Base-by-base conservation (phyloP, 192 early-diverging fungal species). In the Piromyces finnis region DNA sequence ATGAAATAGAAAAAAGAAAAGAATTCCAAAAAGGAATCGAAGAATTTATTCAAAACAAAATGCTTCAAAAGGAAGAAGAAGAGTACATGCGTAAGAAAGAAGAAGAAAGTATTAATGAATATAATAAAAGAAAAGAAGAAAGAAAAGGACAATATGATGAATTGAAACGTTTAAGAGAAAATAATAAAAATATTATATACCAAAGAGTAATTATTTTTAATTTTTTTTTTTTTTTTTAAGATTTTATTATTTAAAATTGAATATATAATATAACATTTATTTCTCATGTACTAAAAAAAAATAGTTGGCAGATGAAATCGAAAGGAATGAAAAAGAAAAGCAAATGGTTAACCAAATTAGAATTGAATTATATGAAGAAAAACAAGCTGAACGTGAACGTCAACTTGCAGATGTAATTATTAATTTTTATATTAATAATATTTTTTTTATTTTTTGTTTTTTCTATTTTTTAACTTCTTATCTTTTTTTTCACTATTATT, bases 281-380 rank as follows among this genome's bases (percentile, higher is more conserved):
- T n/a, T n/a, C n/a, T n/a, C n/a, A n/a, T n/a, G n/a, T n/a, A n/a
- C n/a, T n/a, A n/a, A n/a, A n/a, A n/a, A n/a, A n/a, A n/a, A n/a
- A 32, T 39, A 90, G 87, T 84, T 91, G 18, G 87, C 90, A 17
- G 82, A 83, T 29, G 85, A 89, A 79, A 89, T 89, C 81, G 84
- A 84, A 30, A 41, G 86, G 18, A 59, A 85, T 78, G 90, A 90
- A 77, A 35, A 81, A 28, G 86, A 77, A 78, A 88, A 87, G 37
- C 80, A 81, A 7, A 88, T 90, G 82, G 83, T 91, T 27, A 88
- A 91, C 82, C 81, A 89, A 77, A 82, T 91, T 16, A 82, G 90
- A 15, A 83, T 90, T 51, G 90, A 91, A 22, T 82, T 91, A 59
- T 86, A 86, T 79, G 85, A 88, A 77, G 88, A 87, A 80, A 88